Evolutionary conservation across 1,284 basidiomycete genomes (phyloP), one percentile per base, ranked within the genome.

Genomic region (Irpex sp.): DNA sequence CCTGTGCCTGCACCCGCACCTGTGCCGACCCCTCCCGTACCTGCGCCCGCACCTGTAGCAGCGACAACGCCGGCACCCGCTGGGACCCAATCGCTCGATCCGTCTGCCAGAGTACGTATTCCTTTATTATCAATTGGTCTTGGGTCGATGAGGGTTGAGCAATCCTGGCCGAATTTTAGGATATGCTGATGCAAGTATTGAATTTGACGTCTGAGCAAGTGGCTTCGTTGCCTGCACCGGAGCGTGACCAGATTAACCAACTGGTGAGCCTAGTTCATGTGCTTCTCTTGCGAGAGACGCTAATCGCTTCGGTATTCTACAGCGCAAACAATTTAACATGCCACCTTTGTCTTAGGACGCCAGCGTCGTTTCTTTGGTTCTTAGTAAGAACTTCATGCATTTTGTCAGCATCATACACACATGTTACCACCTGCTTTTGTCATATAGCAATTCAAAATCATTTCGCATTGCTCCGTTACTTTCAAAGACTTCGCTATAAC

Each of bases 131-230:
- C 49, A n/a, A 9, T 6, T 11, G 52, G 19, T 34, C 19, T 21
- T 13, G 5, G 13, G 8, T 47, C 38, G 17, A 21, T 17, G 13
- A 6, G 15, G 19, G 1, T 3, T 13, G 19, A 58, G 11, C 38
- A 31, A 56, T 55, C 1, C 9, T 34, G 49, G 34, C 15, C 2
- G 5, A 7, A 13, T 51, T 15, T 61, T 71, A 94, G 92, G 81
- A 84, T 31, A 93, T 95, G 87, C 73, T 96, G 55, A 81, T 93
- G 74, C 94, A 96, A 77, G 95, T 98, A 0, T 78, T 99, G 37
- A 85, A 84, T 64, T 78, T 99, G 70, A 92, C 93, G 0, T 89
- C 85, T 48, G 94, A 94, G 57, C 95, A 98, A 76, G 93, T 99
- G 70, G 89, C 88, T 62, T 87, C 85, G 5, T 78, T 98, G 56